Base-by-base conservation (phyloP, 306 rosid genomes). In the Luffa aegyptiaca region DNA sequence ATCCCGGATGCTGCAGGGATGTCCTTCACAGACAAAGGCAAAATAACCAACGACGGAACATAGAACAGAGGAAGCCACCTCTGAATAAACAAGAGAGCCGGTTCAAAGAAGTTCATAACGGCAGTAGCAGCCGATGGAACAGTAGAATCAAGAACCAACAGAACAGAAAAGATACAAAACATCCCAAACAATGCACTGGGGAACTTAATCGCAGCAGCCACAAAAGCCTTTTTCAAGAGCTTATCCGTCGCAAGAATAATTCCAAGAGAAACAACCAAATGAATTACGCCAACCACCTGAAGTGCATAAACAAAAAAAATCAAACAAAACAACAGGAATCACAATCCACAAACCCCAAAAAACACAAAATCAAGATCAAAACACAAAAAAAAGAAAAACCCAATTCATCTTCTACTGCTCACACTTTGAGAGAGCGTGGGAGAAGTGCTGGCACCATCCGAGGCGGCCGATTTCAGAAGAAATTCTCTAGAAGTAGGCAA, bases 121-220 rank as follows among this genome's bases (percentile, higher is more conserved):
- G 90, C 85, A 6, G 78, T 78, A 1, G 97, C 97, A 16, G 91
- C 92, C 44, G 89, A 75, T 0, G 97, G 96, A 62, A 89, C 83
- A 41, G 92, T 90, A 56, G 88, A 79, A 79, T 95, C 97, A 33
- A 95, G 92, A 86, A 83, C 75, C 20, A 87, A 62, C 35, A 95
- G 83, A 85, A 89, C 81, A 5, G 97, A 88, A 84, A 92, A 95
- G 53, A 92, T 95, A 85, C 97, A 95, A 74, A 95, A 95, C 98
- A 95, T 95, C 51, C 98, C 97, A 57, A 95, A 95, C 84, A 95
- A 87, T 1, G 98, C 97, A 77, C 98, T 92, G 2, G 98, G 97
- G 81, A 95, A 95, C 87, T 87, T 90, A 79, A 95, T 92, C 3
- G 92, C 84, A 65, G 97, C 98, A 21, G 88, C 87, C 49, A 84